Percentiles rank a stretch among this genome's conserved stretches.
phyloP scores from a whole-genome alignment of 805 yeast genomes.

The Barnettozyma botsteinii region DNA sequence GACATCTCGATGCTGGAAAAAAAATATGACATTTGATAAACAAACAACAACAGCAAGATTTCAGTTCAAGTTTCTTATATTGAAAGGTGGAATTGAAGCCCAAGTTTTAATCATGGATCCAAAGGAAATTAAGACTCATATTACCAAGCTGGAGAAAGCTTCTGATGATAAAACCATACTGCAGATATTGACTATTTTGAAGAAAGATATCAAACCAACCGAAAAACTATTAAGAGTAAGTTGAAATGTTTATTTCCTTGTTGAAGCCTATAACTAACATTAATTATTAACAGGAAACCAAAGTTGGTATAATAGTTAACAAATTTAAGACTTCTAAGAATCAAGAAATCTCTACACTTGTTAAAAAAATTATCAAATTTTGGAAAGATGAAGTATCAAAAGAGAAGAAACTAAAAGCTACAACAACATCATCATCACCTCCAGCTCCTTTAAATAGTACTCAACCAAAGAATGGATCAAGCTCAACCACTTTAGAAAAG shows the following conservation, averaged over 20 bases:
- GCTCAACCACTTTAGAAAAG: constrained; percentile 16
- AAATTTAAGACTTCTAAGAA: constrained; percentile 68
- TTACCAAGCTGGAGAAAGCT: constrained; percentile 70
- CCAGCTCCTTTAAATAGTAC: constrained; percentile 17
- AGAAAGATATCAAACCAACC: constrained; percentile 72
- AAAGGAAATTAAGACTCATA: constrained; percentile 65
- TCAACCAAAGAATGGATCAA: constrained; percentile 7
- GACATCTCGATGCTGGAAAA: too few species aligned
- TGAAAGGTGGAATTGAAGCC: neutral
- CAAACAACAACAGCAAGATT: neutral
- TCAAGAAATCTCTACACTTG: constrained; percentile 61
- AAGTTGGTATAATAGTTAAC: constrained; percentile 95
- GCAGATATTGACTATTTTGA: constrained; percentile 59
- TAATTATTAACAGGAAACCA: constrained; percentile 79
- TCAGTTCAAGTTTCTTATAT: too few species aligned
- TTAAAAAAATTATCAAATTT: constrained; percentile 71
- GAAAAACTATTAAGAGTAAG: constrained; percentile 69
- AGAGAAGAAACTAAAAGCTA: constrained; percentile 39
- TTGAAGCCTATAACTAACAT: too few species aligned
- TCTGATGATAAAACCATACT: constrained; percentile 57
- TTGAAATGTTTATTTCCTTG: constrained; percentile 1
- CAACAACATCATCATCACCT: constrained; percentile 8
- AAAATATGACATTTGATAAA: too few species aligned
- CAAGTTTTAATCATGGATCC: constrained; percentile 44
- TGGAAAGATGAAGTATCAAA: constrained; percentile 89